Evolutionary conservation across 2,329 filamentous ascomycete species (phyloP).

Genomic region (Coleophoma cylindrospora): DNA sequence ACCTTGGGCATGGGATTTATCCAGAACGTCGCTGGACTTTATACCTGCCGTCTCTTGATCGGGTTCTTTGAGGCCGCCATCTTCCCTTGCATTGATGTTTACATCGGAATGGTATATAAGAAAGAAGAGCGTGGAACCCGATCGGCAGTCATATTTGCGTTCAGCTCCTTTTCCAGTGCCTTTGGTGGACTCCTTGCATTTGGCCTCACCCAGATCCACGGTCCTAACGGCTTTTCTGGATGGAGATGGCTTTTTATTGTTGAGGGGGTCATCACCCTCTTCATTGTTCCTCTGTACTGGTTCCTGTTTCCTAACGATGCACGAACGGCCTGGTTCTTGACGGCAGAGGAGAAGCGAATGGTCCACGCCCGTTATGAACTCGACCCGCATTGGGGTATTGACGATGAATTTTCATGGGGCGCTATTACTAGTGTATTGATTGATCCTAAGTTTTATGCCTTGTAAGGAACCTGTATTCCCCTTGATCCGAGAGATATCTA

Average conservation of each 20-base stretch:
- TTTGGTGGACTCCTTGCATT: constrained; percentile 15
- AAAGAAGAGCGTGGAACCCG: constrained; percentile 9
- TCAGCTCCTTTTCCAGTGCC: constrained; percentile 7
- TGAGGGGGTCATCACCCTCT: constrained; percentile 7
- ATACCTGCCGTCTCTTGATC: constrained; percentile 9
- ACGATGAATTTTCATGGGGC: too few species aligned
- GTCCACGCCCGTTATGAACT: constrained; percentile 1
- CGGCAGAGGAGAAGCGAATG: constrained; percentile 11
- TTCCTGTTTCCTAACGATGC: constrained; percentile 3
- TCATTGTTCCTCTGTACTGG: background rate
- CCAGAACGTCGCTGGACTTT: constrained; percentile 4
- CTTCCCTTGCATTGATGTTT: background rate
- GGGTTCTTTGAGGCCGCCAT: constrained; percentile 1
- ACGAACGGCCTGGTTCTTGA: constrained; percentile 5
- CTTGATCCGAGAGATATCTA: background rate
- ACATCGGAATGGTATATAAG: constrained; percentile 11
- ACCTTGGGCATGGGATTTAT: constrained; percentile 2
- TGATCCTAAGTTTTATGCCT: constrained; percentile 2
- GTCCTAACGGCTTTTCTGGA: constrained; percentile 1
- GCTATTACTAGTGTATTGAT: too few species aligned
- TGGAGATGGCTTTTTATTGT: constrained; percentile 16
- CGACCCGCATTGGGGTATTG: background rate
- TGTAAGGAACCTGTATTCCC: background rate
- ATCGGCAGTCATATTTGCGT: constrained; percentile 13
- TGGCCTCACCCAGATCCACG: constrained; percentile 8